Evolutionary conservation across 129 eudicot genomes (phyloP).

Genomic region (Artemisia annua): DNA sequence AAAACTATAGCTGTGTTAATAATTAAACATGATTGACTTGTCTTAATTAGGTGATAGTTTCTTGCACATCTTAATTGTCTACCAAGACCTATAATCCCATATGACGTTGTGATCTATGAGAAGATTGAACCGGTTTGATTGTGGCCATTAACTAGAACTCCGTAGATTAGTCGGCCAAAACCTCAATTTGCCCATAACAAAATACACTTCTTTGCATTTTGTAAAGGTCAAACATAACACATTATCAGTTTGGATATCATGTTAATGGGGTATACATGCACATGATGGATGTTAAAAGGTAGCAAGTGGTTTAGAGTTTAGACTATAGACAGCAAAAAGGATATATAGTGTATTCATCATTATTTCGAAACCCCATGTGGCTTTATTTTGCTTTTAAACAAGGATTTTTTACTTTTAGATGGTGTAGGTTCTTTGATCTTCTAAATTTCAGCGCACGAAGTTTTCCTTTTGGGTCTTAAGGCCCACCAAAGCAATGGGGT

Average conservation of each 20-base stretch:
- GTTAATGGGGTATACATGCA: slow-evolving; percentile 2
- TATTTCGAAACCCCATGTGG: slow-evolving; percentile 24
- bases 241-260: slow-evolving; percentile 4
- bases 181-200: too few species aligned
- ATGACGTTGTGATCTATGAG: too few species aligned
- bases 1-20: too few species aligned
- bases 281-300: slow-evolving; percentile 15
- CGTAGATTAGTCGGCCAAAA: too few species aligned
- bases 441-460: slow-evolving; percentile 36
- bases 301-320: slow-evolving; percentile 10
- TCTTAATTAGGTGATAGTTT: too few species aligned
- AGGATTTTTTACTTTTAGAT: slow-evolving; percentile 15
- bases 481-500: slow-evolving; percentile 33
- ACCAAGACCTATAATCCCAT: too few species aligned
- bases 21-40: too few species aligned
- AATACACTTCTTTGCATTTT: too few species aligned
- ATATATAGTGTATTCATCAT: neutral
- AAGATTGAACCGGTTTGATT: too few species aligned
- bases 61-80: too few species aligned
- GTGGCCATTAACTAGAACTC: too few species aligned
- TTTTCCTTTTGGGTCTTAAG: slow-evolving; percentile 24
- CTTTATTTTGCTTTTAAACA: slow-evolving; percentile 9
- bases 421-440: slow-evolving; percentile 26
- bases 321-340: slow-evolving; percentile 22
- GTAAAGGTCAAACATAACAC: too few species aligned